Evolutionary conservation across 1,284 basidiomycete genomes (phyloP), one percentile per base, ranked within the genome.

Genomic region (Pascua sp.): DNA sequence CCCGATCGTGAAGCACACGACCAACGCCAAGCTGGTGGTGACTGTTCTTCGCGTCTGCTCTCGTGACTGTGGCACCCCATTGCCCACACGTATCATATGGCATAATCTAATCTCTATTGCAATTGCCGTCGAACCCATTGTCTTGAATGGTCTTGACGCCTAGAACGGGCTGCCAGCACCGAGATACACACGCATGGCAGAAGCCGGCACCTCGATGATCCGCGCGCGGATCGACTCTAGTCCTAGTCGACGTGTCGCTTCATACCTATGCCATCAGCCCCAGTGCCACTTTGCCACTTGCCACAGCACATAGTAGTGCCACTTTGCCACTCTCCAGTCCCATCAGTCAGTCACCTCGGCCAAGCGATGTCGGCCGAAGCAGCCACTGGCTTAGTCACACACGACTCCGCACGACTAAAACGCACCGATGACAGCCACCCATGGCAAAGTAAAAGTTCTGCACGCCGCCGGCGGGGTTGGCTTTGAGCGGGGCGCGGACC

Each of bases 401-500:
- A 12, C 49, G 12, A 40, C 37, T 17, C 10, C 16, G 40, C n/a
- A 12, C 44, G 11, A 46, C 11, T 15, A 5, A 32, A 8, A 48
- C 47, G 18, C 44, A 57, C 67, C 77, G 54, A 55, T 79, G 78
- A 61, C 78, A 79, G 0, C 77, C 78, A 0, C 77, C 78, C 62
- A 79, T 72, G 0, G 73, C 65, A 52, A 77, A 77, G 63, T 78
- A 79, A 54, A 76, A 78, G 16, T 60, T 66, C 40, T 75, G 66
- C 3, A 56, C 15, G 0, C 62, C 62, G 4, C 69, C 65, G 0
- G 64, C 59, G 11, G 70, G 65, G 32, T 71, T 66, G 12, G 50
- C 56, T 46, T 70, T 70, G 51, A 75, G 67, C 17, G 65, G 68
- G 2, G 68, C 67, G 47, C 63, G 65, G 8, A 76, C 76, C 60